Conservation (phyloP, 306 rosid genomes). For the Quillaja saponaria region DNA sequence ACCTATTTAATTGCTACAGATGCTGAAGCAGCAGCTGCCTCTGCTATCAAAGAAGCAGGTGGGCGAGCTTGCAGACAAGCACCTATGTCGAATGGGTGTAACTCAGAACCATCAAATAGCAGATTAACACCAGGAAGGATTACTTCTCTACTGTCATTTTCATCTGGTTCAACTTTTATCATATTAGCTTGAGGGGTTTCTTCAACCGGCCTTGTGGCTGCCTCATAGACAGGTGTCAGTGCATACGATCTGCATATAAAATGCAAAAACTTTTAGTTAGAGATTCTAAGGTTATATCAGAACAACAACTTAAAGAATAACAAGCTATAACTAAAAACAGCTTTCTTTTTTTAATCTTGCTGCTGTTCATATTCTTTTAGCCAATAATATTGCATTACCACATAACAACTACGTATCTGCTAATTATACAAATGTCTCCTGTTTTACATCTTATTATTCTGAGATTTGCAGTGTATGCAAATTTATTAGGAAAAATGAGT, state of each 20-base stretch:
- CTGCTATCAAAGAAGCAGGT: conserved; percentile 76
- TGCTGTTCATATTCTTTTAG: too few species aligned
- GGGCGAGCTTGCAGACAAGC: conserved; percentile 98
- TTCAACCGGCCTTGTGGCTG: conserved; percentile 57
- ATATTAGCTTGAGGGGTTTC: conserved; percentile 48
- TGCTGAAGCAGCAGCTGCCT: conserved; percentile 80
- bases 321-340: not conserved
- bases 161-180: conserved; percentile 62
- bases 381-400: too few species aligned
- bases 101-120: conserved; percentile 81
- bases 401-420: too few species aligned
- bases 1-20: conserved; percentile 51
- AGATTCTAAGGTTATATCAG: conserved; percentile 15
- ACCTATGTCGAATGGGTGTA: conserved; percentile 85
- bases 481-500: too few species aligned
- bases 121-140: conserved; percentile 89
- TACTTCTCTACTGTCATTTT: conserved; percentile 76
- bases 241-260: conserved; percentile 74
- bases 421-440: too few species aligned
- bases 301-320: too few species aligned
- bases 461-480: not conserved
- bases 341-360: not conserved
- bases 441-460: too few species aligned
- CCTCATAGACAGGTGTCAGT: conserved; percentile 54
- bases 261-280: conserved; percentile 28